A percentile compares a stretch with the other conserved stretches of the same genome.
phyloP scores from a whole-genome alignment of 805 yeast species.

The Teunomyces gatunensis region DNA sequence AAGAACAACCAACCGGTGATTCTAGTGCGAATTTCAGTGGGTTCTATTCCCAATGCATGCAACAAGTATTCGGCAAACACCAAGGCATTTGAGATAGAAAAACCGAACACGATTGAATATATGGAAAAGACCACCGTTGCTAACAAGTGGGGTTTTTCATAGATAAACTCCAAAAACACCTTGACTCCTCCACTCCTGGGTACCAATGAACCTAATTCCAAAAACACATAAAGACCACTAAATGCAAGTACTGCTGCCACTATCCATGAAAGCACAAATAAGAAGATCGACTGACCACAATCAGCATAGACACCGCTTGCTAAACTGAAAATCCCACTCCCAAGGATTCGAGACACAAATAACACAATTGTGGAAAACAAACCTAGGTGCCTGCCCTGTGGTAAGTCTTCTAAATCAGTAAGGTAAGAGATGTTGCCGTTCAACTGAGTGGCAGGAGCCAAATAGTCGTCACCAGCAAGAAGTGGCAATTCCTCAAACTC shows the following conservation, averaged over 20 bases:
- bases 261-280: conserved; percentile 63
- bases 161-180: conserved; percentile 66
- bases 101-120: conserved; percentile 53
- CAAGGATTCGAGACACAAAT: conserved; percentile 67
- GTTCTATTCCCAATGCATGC: conserved; percentile 43
- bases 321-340: conserved; percentile 76
- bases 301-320: conserved; percentile 65
- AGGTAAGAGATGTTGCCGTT: conserved; percentile 16
- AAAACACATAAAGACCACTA: conserved; percentile 62
- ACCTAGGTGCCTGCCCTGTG: conserved; percentile 76
- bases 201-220: conserved; percentile 68
- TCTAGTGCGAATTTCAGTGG: conserved; percentile 34
- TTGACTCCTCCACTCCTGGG: conserved; percentile 79
- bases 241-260: conserved; percentile 61
- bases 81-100: conserved; percentile 52
- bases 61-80: conserved; percentile 62
- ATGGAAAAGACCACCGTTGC: conserved; percentile 50
- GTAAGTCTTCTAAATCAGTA: conserved; percentile 48
- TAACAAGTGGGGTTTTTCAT: conserved; percentile 56
- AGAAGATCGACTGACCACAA: conserved; percentile 62
- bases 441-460: not conserved
- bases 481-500: conserved; percentile 2
- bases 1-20: conserved; percentile 29
- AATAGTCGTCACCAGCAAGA: conserved; percentile 1
- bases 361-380: conserved; percentile 61